These are phyloP conservation scores for Diutina pseudorugosa DNA, from an alignment of 1,139 yeast genomes.

Conservation along the genomic window DNA sequence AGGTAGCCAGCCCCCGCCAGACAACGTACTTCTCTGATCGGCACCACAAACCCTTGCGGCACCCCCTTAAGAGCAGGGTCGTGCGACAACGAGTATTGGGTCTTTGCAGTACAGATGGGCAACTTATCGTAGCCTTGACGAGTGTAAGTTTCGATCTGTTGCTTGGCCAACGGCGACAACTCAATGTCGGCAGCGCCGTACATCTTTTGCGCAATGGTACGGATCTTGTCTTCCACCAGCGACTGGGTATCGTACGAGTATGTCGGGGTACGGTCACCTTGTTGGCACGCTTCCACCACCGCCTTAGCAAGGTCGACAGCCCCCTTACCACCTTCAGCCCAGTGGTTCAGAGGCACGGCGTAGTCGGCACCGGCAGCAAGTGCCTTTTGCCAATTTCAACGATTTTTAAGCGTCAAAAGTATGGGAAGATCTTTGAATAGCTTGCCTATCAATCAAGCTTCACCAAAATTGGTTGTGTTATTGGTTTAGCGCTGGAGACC, in stretches of 20 bases:
- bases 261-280: conserved; percentile 38
- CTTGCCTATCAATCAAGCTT: too few relatives aligned
- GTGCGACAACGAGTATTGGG: conserved; percentile 92
- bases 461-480: too few relatives aligned
- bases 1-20: conserved; percentile 95
- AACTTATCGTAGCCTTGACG: conserved; percentile 84
- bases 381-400: conserved; percentile 73
- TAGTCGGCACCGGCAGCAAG: conserved; percentile 90
- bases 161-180: conserved; percentile 72
- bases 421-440: too few relatives aligned
- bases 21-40: conserved; percentile 88
- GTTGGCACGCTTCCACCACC: conserved; percentile 62
- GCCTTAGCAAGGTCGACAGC: conserved; percentile 84
- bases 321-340: conserved; percentile 97
- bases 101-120: conserved; percentile 96
- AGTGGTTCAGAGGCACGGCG: conserved; percentile 90
- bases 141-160: conserved; percentile 75
- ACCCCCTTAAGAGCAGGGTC: conserved; percentile 92
- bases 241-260: conserved; percentile 64
- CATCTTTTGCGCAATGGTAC: conserved; percentile 77
- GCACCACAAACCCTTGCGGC: conserved; percentile 88
- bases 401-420: too few relatives aligned
- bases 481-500: too few relatives aligned
- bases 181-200: conserved; percentile 91
- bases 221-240: conserved; percentile 73